Conservation (phyloP, 1,284 basidiomycete genomes). For the Porogramme epimiltina region DNA sequence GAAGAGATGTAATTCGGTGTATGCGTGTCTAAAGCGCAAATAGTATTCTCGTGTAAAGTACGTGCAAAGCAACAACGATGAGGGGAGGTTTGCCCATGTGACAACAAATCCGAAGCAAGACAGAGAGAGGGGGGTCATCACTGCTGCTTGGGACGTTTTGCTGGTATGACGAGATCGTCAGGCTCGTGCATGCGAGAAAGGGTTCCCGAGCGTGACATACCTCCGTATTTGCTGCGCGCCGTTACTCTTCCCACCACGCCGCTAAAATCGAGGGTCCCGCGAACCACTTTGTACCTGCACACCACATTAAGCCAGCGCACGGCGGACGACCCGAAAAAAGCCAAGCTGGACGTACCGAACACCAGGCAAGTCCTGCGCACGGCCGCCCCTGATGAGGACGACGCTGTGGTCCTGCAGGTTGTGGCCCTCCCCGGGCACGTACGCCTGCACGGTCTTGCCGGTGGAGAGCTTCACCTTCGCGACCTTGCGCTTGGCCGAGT, state of each 20-base stretch:
- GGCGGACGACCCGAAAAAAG: background rate
- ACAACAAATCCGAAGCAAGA: background rate
- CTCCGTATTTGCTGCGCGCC: constrained; percentile 92
- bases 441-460: constrained; percentile 90
- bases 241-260: constrained; percentile 86
- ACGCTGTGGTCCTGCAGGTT: constrained; percentile 98
- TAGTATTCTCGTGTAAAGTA: constrained; percentile 16
- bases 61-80: constrained; percentile 14
- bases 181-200: background rate
- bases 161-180: constrained; percentile 5
- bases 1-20: too few relatives aligned
- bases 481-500: constrained; percentile 97
- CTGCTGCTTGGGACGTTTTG: constrained; percentile 20
- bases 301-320: constrained; percentile 6
- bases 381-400: constrained; percentile 90
- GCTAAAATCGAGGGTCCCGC: constrained; percentile 91
- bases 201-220: constrained; percentile 50
- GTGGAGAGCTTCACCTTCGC: constrained; percentile 92
- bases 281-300: constrained; percentile 91
- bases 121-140: background rate
- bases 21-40: constrained; percentile 5
- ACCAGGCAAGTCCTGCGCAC: constrained; percentile 97
- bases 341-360: constrained; percentile 67
- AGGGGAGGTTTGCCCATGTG: background rate
- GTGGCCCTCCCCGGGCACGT: constrained; percentile 97